Base-by-base conservation (phyloP, 2,329 filamentous ascomycete genomes). In the Tricladium varicosporioides region DNA sequence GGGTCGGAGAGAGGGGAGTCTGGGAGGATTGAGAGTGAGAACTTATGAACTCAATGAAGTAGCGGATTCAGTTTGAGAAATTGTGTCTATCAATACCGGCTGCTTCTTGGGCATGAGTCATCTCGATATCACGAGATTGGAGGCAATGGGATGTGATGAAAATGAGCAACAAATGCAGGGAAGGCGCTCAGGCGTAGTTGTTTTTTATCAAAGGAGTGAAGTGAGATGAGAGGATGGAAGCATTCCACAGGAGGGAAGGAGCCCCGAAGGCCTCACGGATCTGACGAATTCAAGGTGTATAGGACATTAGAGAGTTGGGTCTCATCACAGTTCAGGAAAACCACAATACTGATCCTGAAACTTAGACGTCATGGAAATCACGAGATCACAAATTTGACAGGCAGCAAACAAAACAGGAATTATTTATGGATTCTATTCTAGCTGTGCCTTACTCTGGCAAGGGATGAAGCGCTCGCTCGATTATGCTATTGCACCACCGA, bases 1-100 rank as follows among this genome's bases (percentile, higher is more conserved):
- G 57, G 72, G 60, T 64, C 9, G 64, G 53, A 9, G 56, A 42
- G 8, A 56, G 57, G 44, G 53, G 49, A 19, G 51, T 69, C 36
- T 70, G 68, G 68, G 47, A 58, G 31, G 57, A 55, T 44, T 66
- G 58, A 66, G 22, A 9, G 18, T 10, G 43, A 3, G 27, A 14
- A n/a, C 5, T 5, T 9, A 11, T 9, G 31, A 36, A 46, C 15
- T n/a, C n/a, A 14, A 48, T 11, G 18, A 53, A 9, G 27, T 14
- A 18, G 15, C 8, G 19, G 5, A 19, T 27, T 36, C 13, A 36
- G 32, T 13, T 36, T 36, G 32, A 36, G 32, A 36, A 8, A 36
- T 36, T 13, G 32, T 36, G 13, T 36, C 8, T 36, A 36, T 36
- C 13, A n/a, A n/a, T n/a, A n/a, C n/a, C n/a, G n/a, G n/a, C n/a